Evolutionary conservation across 129 eudicot genomes (phyloP), one percentile per base, ranked within the genome.

Genomic region (Kitagawia praeruptora): DNA sequence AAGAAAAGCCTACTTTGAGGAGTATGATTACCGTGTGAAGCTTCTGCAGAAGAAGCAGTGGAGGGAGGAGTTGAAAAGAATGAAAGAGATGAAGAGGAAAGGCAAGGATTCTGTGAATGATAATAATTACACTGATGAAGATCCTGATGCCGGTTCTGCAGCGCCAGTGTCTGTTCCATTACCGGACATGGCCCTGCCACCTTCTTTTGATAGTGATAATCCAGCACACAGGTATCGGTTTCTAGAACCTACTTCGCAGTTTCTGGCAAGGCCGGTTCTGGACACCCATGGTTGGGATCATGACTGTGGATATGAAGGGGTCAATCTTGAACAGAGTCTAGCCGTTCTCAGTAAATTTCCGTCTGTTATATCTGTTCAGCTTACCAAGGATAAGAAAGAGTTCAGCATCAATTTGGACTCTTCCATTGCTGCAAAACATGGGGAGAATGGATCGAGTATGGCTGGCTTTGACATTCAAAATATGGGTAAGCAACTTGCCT

Each of bases 21-120:
- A 96, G 85, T 96, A 90, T 39, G 99, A 96, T 83, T 96, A 96
- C 34, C 85, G 99, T 4, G 99, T 96, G 69, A 92, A 92, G 87
- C 98, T 96, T 40, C 88, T 96, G 75, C 97, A 92, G 89, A 96
- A 91, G 85, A 92, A 92, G 79, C 99, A 96, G 84, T 92, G 91
- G 97, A 92, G 78, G 78, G 97, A 89, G 84, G 99, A 92, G 84
- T 38, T 96, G 84, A 96, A 82, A 69, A 89, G 99, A 78, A 83
- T 90, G 91, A 89, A 78, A 85, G 95, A 90, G 58, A 80, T 91
- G 78, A 96, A 96, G 79, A 67, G 0, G 79, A 80, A 53, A 79
- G 96, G 98, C 25, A 87, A 88, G 42, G 87, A 80, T 28, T 83
- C 74, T 69, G 83, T 76, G 48, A 56, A 14, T n/a, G 91, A 75